Base-by-base conservation (phyloP, 495 filamentous ascomycete species). In the Aspergillus avenaceus region DNA sequence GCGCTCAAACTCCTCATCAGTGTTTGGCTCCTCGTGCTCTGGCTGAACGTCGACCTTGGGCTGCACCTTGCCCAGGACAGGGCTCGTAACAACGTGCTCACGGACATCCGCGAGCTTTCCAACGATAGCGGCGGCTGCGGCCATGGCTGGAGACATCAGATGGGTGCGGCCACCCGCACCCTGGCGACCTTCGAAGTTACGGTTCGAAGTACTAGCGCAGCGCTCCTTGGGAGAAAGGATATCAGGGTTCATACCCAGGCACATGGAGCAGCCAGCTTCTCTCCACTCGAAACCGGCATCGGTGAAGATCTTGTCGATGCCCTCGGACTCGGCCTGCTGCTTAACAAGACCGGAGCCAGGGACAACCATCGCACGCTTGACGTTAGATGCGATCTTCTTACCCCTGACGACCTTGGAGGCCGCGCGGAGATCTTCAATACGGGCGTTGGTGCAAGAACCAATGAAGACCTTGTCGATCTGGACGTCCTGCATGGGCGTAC, bases 241-340 rank as follows among this genome's bases (percentile, higher is more conserved):
- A 69, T 98, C 93, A 0, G 93, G 91, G 75, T 98, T 98, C 93
- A 98, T 98, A 66, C 93, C 93, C 24, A 98, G 80, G 60, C 93
- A 98, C 93, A 98, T 98, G 45, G 86, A 91, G 76, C 93, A 98
- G 37, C 93, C 93, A 50, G 93, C 93, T 77, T 98, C 93, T 50
- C 93, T 81, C 92, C 92, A 97, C 65, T 98, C 93, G 49, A 97
- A 97, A 7, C 93, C 93, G 44, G 93, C 90, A 36, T 95, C 89
- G 16, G 72, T 64, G 67, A 98, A 98, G 56, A 96, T 86, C 74
- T 87, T 87, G 71, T 97, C 88, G 1, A 98, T 84, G 44, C 91
- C 91, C 66, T 98, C 93, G 0, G 79, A 67, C 68, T 98, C 93
- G 13, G 93, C 93, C 66, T 93, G 87, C 62, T 85, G 81, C 78